A percentile compares a stretch with the other conserved stretches of the same genome.
phyloP scores from a whole-genome alignment of 1,139 yeast species.

The Yamadazyma membranifaciens region DNA sequence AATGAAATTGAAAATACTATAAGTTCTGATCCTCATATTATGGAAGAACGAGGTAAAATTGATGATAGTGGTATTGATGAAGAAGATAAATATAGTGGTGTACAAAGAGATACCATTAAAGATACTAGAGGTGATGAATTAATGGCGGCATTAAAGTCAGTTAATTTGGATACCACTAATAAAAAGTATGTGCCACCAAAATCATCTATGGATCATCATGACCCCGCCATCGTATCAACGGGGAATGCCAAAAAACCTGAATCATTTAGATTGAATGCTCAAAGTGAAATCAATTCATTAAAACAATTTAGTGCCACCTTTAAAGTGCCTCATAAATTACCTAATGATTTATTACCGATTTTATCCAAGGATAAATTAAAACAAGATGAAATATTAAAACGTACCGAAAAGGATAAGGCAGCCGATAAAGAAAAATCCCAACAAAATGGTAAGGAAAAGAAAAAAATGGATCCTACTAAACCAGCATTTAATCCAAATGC shows the following conservation, averaged over 20 bases:
- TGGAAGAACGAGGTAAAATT: slow-evolving; percentile 85
- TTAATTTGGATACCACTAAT: slow-evolving; percentile 17
- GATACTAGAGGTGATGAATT: slow-evolving; percentile 56
- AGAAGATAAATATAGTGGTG: slow-evolving; percentile 96
- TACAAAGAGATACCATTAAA: slow-evolving; percentile 33
- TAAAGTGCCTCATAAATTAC: slow-evolving; percentile 73
- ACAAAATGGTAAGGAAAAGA: slow-evolving; percentile 17
- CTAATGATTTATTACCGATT: slow-evolving; percentile 74
- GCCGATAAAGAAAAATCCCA: slow-evolving; percentile 11
- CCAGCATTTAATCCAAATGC: slow-evolving; percentile 70
- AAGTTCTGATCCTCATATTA: slow-evolving; percentile 72
- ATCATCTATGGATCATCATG: slow-evolving; percentile 58
- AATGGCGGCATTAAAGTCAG: slow-evolving; percentile 55
- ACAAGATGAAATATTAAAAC: slow-evolving; percentile 57
- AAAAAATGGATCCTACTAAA: slow-evolving; percentile 55
- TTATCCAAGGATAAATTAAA: slow-evolving; percentile 65
- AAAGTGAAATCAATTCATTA: slow-evolving; percentile 74
- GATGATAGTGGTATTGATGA: slow-evolving; percentile 91
- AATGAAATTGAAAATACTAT: slow-evolving; percentile 73
- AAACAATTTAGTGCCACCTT: slow-evolving; percentile 81
- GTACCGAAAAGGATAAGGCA: slow-evolving; percentile 12
- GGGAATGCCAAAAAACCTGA: slow-evolving; percentile 23
- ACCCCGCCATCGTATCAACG: slow-evolving; percentile 74
- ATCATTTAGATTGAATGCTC: slow-evolving; percentile 51
- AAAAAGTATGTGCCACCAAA: slow-evolving; percentile 63